Base-by-base conservation (phyloP, 2,329 filamentous ascomycete species). In the Talaromyces sp. region DNA sequence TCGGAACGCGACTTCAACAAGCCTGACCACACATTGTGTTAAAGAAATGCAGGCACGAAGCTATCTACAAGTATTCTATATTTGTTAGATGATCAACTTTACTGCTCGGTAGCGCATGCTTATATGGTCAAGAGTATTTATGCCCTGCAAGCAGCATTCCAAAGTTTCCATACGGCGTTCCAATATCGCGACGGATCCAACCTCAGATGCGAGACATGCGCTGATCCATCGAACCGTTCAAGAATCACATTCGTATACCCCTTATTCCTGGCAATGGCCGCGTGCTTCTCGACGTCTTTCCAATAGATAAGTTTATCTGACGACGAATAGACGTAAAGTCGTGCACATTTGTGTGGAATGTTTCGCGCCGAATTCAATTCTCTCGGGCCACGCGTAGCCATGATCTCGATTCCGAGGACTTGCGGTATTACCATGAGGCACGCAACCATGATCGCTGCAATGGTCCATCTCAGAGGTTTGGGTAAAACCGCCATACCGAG, bases 241-340 rank as follows among this genome's bases (percentile, higher is more conserved):
- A 35, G 14, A 4, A 39, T 31, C 25, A 61, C 18, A 46, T 61
- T 37, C 0, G 6, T 7, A 54, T 55, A 61, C 1, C 59, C 59
- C 18, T 55, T 61, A 5, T 31, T 23, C 16, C 12, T 61, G 11
- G 59, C 59, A 42, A 5, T 4, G 16, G 42, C 48, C 25, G 59
- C 48, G 37, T 61, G 48, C 12, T 11, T 37, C 18, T 61, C 59
- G 18, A 61, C 59, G 14, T 42, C 11, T 23, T 44, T 31, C 31
- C 52, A 42, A 25, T 40, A 12, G n/a, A 61, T 61, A 33, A 61
- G 59, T 6, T 21, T 18, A 54, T 61, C 59, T 18, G 59, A 40
- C 9, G 59, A 55, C 37, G 59, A 61, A 25, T 61, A 61, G 4
- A 61, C 6, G n/a, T 61, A 61, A n/a, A 61, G 37, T 33, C 59